Conservation (phyloP, 2,329 filamentous ascomycete species). For the Xylaria sp. region DNA sequence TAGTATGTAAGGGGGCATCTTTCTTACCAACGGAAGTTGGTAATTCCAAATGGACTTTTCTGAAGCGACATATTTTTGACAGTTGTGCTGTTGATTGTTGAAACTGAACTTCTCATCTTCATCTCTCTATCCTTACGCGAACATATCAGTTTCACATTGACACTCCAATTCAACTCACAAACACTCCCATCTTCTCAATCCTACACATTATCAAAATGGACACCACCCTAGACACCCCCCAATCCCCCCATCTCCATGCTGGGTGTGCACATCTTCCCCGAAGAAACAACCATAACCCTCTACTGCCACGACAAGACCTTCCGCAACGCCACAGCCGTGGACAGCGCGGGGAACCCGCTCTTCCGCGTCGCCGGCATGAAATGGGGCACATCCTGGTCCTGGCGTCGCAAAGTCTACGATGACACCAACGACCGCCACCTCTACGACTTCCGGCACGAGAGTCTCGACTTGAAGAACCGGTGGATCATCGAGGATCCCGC, state of each 20-base stretch:
- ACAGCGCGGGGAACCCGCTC: neutral
- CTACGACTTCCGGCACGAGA: slow-evolving; percentile 21
- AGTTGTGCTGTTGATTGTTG: too few species aligned
- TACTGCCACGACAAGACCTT: slow-evolving; percentile 13
- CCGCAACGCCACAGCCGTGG: slow-evolving; percentile 6
- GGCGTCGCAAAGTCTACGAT: slow-evolving; percentile 18
- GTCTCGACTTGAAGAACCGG: slow-evolving; percentile 18
- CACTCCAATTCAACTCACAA: neutral
- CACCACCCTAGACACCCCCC: slow-evolving; percentile 5
- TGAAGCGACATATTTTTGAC: too few species aligned
- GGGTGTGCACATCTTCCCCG: neutral
- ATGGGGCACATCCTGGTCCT: slow-evolving; percentile 19
- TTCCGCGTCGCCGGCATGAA: slow-evolving; percentile 15
- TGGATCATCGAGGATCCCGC: slow-evolving; percentile 16
- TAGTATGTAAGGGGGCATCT: too few species aligned
- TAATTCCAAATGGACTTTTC: too few species aligned
- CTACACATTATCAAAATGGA: slow-evolving; percentile 4
- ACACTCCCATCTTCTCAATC: too few species aligned
- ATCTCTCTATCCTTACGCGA: neutral
- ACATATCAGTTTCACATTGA: neutral
- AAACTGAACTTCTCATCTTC: too few species aligned
- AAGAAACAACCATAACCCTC: slow-evolving; percentile 4
- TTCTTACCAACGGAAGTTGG: too few species aligned
- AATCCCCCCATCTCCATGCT: slow-evolving; percentile 11
- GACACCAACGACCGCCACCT: slow-evolving; percentile 1